Base-by-base conservation (phyloP, 2,329 filamentous ascomycete genomes). In the Phaeosphaeriaceae sp. region DNA sequence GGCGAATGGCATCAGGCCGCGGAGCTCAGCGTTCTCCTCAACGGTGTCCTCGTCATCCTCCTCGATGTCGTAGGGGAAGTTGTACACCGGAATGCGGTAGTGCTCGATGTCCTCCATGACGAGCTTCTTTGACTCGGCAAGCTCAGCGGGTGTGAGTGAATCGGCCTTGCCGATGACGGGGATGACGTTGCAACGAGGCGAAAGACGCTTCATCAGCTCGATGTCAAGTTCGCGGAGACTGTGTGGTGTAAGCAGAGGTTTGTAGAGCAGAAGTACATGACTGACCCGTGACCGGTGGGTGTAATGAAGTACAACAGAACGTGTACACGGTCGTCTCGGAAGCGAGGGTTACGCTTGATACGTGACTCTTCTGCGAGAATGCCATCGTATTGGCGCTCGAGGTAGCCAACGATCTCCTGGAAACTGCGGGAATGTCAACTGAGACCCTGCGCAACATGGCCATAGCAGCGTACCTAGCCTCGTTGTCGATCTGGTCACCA, bases 71-170 rank as follows among this genome's bases (percentile, higher is more conserved):
- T 99, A 99, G 50, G 95, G 95, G 86, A 99, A 99, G 87, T 99
- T 99, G 88, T 99, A 99, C 67, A 99, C 94, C 48, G 95, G 95
- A 71, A 99, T 99, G 77, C 95, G 91, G 85, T 99, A 99, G 82
- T 99, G 95, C 83, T 99, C 95, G 71, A 99, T 99, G 78, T 99
- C 95, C 85, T 99, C 95, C 95, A 99, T 99, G 76, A 99, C 93
- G 62, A 99, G 88, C 86, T 98, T 99, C 89, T 99, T 99, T 69
- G 94, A 98, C 82, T 99, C 95, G 68, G 95, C 95, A 65, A 99
- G 86, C 84, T 99, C 95, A 68, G 92, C 90, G 41, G 95, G 95
- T 56, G 95, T 99, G 63, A 99, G 89, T 21, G 95, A 96, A 80
- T 99, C 95, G 77, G 95, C 95, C 80, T 97, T 97, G 76, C 95